Evolutionary conservation across 2,329 filamentous ascomycete genomes (phyloP), one percentile per base, ranked within the genome.

Genomic region (Pestalotiopsis sp.): DNA sequence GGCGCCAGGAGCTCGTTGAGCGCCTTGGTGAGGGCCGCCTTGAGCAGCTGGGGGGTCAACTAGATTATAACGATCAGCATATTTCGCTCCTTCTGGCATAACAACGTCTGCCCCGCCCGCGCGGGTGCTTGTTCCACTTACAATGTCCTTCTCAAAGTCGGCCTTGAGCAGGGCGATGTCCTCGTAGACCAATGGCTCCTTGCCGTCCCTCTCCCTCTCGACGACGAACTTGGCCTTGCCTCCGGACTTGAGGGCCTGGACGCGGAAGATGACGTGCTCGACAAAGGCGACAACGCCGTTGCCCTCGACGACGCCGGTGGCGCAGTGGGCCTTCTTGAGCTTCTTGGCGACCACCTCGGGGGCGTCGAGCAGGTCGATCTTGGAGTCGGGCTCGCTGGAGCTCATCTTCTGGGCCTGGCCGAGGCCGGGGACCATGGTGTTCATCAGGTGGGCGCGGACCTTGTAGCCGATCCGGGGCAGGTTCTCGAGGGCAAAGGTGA

Each of bases 321-420:
- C 88, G 25, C 92, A 93, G 71, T 92, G 89, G 0, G 95, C 94
- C 81, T 98, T 98, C 77, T 91, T 91, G 66, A 97, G 85, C 85
- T 97, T 97, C 85, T 92, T 94, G 73, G 87, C 84, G 14, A 98
- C 92, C 2, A 83, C 82, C 0, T 97, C 93, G 0, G 92, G 84
- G 0, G 87, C 73, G 77, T 98, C 96, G 20, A 98, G 88, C n/a
- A 98, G 86, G 77, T 98, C 96, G 73, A 98, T 97, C 83, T 98
- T 98, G 77, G 90, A 93, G 80, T 95, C 91, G 74, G 83, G 81
- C 49, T 91, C 89, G 75, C 89, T 92, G n/a, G 91, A 88, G 76
- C 88, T 91, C 94, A 97, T 97, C 85, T 98, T 98, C 71, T 90
- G 92, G 49, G 93, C 89, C 71, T 89, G 91, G 72, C 87, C 85